These are phyloP conservation scores for Chamaecrista fasciculata DNA, from an alignment of 306 rosid species.

Conservation along the genomic window DNA sequence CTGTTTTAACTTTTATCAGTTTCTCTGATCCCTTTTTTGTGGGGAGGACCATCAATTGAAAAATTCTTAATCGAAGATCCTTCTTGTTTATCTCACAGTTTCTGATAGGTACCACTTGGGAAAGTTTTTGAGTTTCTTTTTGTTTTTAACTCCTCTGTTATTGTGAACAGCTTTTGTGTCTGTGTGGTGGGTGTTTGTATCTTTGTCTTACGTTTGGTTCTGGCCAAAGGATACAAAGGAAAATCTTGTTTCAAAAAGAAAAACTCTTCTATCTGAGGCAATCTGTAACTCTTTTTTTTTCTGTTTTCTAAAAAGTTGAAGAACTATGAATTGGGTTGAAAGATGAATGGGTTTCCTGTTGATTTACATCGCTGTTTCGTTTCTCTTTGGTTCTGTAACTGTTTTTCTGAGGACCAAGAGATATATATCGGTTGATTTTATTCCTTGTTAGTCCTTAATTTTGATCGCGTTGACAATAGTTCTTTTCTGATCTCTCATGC, in stretches of 20 bases:
- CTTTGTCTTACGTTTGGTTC: neutral
- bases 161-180: neutral
- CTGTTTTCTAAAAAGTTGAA: constrained; percentile 11
- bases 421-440: constrained; percentile 27
- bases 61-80: neutral
- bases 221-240: neutral
- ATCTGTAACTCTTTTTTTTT: neutral
- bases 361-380: neutral
- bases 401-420: constrained; percentile 15
- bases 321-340: neutral
- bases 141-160: neutral
- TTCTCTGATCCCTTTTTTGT: too few species aligned
- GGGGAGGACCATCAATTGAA: too few species aligned
- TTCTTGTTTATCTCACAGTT: constrained; percentile 5
- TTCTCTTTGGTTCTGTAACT: neutral
- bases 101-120: neutral
- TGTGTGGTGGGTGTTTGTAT: neutral
- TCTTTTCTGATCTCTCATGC: constrained; percentile 18
- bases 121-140: neutral
- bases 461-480: neutral
- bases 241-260: neutral
- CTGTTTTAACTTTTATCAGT: too few species aligned
- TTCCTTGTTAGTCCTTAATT: too few species aligned
- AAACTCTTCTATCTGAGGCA: neutral
- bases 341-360: neutral